Base-by-base conservation (phyloP, 2,329 filamentous ascomycete species). In the Ascochyta viciae-villosae region DNA sequence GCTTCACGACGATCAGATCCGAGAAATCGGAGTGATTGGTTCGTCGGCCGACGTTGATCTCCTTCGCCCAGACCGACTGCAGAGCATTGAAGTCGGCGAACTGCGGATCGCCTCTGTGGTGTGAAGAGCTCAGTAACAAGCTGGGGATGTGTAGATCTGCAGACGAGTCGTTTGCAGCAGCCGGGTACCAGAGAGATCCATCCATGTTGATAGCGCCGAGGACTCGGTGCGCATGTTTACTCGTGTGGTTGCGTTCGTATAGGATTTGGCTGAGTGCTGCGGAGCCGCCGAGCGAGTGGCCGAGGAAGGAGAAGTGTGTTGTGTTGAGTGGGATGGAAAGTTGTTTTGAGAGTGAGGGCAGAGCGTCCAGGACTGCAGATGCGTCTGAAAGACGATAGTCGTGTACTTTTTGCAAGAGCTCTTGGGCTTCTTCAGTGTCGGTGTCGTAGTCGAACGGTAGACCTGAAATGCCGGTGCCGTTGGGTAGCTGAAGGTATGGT, bases 211-310 rank as follows among this genome's bases (percentile, higher is more conserved):
- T 33, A 3, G 39, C 48, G 24, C 39, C 40, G 33, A 50, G 31
- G 16, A 50, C 43, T 10, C 1, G 13, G 16, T 44, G 48, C 31
- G 37, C 24, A 6, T 6, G 34, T 8, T 27, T 38, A 12, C 12
- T 29, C 19, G 48, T 41, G 13, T 44, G 51, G 4, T 52, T 47
- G n/a, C 44, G 44, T 23, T 60, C 54, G n/a, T 43, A 43, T 12
- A 58, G 37, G 15, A 58, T 40, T 22, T 61, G 50, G 37, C 23
- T 37, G 2, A 61, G 27, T 12, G 63, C 53, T 38, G 52, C 58
- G n/a, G 47, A 51, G 23, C 60, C 62, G 22, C 62, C 62, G 2
- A 66, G 37, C 4, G 63, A 66, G 50, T 64, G 62, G 1, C 62
- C 62, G 38, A 64, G 52, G 31, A 57, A 42, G 2, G 54, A 57